phyloP scores from a whole-genome alignment of 2,329 filamentous ascomycete species.

The Huntiella abstrusa region DNA sequence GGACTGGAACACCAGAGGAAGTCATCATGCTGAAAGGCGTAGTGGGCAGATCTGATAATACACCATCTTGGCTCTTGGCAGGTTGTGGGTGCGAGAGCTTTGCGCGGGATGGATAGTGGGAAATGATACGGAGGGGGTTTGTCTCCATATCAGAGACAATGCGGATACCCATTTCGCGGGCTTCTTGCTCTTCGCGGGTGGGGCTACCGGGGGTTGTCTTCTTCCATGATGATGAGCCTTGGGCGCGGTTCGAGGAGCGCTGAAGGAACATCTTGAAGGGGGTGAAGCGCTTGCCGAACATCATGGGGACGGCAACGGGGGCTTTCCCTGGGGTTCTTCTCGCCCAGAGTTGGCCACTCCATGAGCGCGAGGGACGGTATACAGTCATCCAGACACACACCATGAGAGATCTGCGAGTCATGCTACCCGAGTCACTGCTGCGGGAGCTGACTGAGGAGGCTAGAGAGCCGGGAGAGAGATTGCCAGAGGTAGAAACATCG shows the following conservation, averaged over 20 bases:
- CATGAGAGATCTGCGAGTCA: slow-evolving; percentile 10
- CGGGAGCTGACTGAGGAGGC: slow-evolving; percentile 1
- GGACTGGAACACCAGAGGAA: slow-evolving; percentile 1
- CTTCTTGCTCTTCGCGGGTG: not conserved
- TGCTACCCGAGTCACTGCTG: slow-evolving; percentile 1
- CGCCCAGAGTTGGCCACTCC: slow-evolving; percentile 7
- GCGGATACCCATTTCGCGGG: slow-evolving; percentile 7
- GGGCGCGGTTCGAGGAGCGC: slow-evolving; percentile 1
- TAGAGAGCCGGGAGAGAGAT: slow-evolving; percentile 4
- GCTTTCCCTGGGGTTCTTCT: slow-evolving; percentile 9
- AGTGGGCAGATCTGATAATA: slow-evolving; percentile 5
- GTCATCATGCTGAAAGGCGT: slow-evolving; percentile 4
- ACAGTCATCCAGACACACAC: slow-evolving; percentile 13
- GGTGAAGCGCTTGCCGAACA: slow-evolving; percentile 11
- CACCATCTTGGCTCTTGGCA: slow-evolving; percentile 7
- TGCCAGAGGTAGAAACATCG: slow-evolving; percentile 9
- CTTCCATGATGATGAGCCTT: not conserved
- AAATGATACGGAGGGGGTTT: slow-evolving; percentile 8
- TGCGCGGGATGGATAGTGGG: slow-evolving; percentile 10
- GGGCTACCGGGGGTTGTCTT: not conserved
- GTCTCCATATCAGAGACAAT: slow-evolving; percentile 7
- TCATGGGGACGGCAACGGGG: slow-evolving; percentile 11
- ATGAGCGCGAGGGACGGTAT: slow-evolving; percentile 6
- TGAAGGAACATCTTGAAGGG: slow-evolving; percentile 12
- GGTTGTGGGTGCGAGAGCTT: slow-evolving; percentile 7